A percentile compares a stretch with the other conserved stretches of the same genome.
These are phyloP conservation scores for Colletotrichum sublineola DNA, from an alignment of 2,329 filamentous ascomycete species.

Conservation along the genomic window DNA sequence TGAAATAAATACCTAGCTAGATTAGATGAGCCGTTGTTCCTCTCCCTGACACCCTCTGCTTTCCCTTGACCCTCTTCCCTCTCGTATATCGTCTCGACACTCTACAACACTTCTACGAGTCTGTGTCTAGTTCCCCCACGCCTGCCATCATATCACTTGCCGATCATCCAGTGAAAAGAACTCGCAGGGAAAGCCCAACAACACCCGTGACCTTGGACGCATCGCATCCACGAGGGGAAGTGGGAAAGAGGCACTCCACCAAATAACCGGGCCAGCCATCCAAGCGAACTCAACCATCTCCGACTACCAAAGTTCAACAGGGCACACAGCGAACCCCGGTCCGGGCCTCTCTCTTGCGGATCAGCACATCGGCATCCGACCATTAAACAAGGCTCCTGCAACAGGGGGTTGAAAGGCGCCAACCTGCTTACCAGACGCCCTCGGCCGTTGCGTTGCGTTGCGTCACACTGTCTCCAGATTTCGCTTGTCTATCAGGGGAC, in stretches of 20 bases:
- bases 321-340: constrained; percentile 25
- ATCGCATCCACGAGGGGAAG: neutral
- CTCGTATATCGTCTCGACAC: neutral
- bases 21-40: neutral
- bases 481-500: constrained; percentile 22
- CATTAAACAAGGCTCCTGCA: constrained; percentile 29
- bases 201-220: constrained; percentile 13
- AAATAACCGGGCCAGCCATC: constrained; percentile 14
- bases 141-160: neutral
- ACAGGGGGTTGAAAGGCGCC: constrained; percentile 25
- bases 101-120: neutral
- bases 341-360: constrained; percentile 16
- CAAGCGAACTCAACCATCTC: neutral
- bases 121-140: neutral
- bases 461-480: constrained; percentile 38
- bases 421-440: constrained; percentile 28
- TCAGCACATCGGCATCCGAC: constrained; percentile 28
- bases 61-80: no score
- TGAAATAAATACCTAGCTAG: neutral
- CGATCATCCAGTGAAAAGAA: neutral
- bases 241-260: constrained; percentile 12
- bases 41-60: neutral
- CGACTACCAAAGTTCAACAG: constrained; percentile 20
- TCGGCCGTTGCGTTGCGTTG: constrained; percentile 39
- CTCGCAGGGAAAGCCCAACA: constrained; percentile 4